Conservation (phyloP, 192 early-diverging fungal species). For the Phlyctochytrium arcticum region DNA sequence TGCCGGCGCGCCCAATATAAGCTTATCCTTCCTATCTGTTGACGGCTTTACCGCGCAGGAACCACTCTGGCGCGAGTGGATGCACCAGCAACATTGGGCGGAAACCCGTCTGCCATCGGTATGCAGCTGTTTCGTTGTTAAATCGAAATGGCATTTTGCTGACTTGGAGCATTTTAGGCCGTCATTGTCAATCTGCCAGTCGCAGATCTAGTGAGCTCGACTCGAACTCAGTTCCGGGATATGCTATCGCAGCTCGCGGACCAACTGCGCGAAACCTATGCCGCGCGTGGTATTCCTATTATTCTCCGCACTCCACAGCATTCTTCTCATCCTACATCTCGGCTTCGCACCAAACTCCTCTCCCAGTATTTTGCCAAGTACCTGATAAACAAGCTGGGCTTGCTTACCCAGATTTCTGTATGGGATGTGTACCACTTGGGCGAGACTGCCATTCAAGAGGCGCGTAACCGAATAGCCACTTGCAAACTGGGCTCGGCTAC, state of each 20-base stretch:
- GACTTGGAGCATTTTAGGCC: not conserved
- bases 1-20: not conserved
- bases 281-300: conserved; percentile 4
- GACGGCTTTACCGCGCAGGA: not conserved
- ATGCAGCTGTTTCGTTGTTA: not conserved
- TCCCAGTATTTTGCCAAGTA: conserved; percentile 3
- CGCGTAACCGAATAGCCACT: not conserved
- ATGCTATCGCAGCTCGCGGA: not conserved
- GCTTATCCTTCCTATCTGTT: not conserved
- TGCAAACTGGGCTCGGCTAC: not conserved
- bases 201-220: not conserved
- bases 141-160: not conserved
- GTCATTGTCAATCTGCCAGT: conserved; percentile 1
- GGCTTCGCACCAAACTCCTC: not conserved
- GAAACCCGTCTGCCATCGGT: not conserved
- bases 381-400: not conserved
- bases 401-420: not conserved
- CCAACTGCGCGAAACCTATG: not conserved
- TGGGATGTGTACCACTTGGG: conserved; percentile 16
- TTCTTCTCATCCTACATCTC: not conserved
- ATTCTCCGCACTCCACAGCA: conserved; percentile 7
- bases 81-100: not conserved
- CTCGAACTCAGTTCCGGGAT: not conserved
- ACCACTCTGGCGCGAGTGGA: not conserved
- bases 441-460: not conserved